These are phyloP conservation scores for Linnemannia elongata DNA, from an alignment of 192 early-diverging fungal genomes.

Conservation along the genomic window DNA sequence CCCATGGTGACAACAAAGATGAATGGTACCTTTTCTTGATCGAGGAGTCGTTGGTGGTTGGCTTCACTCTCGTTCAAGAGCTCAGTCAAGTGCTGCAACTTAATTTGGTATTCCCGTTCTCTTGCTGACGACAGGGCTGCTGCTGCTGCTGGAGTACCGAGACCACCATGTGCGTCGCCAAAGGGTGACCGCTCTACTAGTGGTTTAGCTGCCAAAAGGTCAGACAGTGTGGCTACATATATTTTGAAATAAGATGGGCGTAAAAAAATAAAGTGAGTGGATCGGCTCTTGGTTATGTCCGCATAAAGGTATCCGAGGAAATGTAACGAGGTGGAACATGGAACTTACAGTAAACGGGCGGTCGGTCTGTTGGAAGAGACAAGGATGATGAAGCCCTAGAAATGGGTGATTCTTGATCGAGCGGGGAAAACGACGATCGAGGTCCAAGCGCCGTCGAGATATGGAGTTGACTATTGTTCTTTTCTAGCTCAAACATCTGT, in stretches of 20 bases:
- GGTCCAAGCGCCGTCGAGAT: slow-evolving; percentile 35
- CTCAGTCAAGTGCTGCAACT: slow-evolving; percentile 67
- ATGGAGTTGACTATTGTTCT: slow-evolving; percentile 9
- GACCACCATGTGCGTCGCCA: slow-evolving; percentile 15
- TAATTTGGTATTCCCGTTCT: slow-evolving; percentile 56
- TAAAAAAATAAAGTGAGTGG: background rate
- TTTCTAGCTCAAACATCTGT: slow-evolving; percentile 20
- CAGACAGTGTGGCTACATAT: slow-evolving; percentile 57
- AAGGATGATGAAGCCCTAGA: slow-evolving; percentile 46
- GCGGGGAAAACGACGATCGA: slow-evolving; percentile 26
- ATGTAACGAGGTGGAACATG: background rate
- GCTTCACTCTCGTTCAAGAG: slow-evolving; percentile 71
- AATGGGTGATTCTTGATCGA: slow-evolving; percentile 45
- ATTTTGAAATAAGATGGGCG: background rate
- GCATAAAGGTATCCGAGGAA: background rate
- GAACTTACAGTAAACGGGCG: slow-evolving; percentile 48
- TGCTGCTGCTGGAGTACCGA: slow-evolving; percentile 1
- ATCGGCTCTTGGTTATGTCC: background rate
- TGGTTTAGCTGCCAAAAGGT: slow-evolving; percentile 52
- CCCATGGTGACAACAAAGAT: background rate
- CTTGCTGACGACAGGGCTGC: slow-evolving; percentile 27
- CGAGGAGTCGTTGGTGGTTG: slow-evolving; percentile 53
- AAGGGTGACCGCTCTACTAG: slow-evolving; percentile 45
- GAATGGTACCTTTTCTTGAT: slow-evolving; percentile 68
- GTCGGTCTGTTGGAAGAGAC: slow-evolving; percentile 38